Evolutionary conservation across 225 moss, liverwort and hornwort genomes (phyloP), one percentile per base, ranked within the genome.

Genomic region (Physcomitrellopsis africana): DNA sequence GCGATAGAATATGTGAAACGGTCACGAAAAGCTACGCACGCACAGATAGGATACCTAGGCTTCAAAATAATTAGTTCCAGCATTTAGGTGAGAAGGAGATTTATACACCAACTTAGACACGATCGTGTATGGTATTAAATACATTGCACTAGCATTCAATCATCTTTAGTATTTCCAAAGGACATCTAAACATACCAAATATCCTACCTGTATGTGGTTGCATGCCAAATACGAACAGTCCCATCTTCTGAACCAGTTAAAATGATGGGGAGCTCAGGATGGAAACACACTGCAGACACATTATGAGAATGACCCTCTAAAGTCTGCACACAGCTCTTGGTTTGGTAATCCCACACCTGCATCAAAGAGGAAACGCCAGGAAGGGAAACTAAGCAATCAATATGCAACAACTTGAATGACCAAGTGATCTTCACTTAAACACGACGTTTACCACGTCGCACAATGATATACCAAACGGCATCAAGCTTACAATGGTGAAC

Each of bases 311-410:
- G 96, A 19, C 96, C 96, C 60, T 97, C 96, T 29, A 97, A 81
- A 46, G 96, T 97, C 78, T 97, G 96, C 29, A 97, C 96, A 82
- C 96, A 97, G 82, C 96, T 93, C 80, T 97, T 97, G 24, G 96
- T 97, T 82, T 97, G 96, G 80, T 97, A 97, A 69, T 97, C 96
- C 96, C 96, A 97, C 26, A 96, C 96, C 96, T 96, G 80, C 75
- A 63, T 27, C 73, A 72, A 46, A 64, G 77, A 55, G 60, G 7
- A 54, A 13, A 55, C 37, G 68, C 47, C 69, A 74, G 22, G 12
- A 52, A 26, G 63, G 54, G 63, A 19, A 77, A 42, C 60, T 60
- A 60, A 77, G 42, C 68, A 60, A 75, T 70, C 70, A 52, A 70
- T 2, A 65, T 24, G 8, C 29, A 51, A 51, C 59, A 60, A 11